Evolutionary conservation across 164 flowering plant genomes (phyloP), one percentile per base, ranked within the genome.

Genomic region (Aristolochia fimbriata): DNA sequence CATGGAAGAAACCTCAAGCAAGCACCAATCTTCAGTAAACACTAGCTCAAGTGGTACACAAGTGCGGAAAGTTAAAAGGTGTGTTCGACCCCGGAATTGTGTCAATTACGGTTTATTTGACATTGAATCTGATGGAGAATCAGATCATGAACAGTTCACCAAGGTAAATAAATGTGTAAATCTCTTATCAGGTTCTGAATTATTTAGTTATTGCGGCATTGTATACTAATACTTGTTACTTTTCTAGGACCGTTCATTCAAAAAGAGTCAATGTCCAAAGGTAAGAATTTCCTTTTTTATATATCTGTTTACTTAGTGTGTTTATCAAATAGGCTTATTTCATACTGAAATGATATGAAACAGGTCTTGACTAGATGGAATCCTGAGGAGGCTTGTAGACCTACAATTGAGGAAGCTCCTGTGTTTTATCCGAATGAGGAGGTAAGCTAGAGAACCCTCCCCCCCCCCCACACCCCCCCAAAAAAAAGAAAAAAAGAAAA

Each of bases 391-490:
- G 71, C 87, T 47, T 84, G 86, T 66, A 79, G 78, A 70, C 97
- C 97, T 41, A 21, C 62, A 15, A 64, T 85, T 53, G 88, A 80
- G 55, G 97, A 90, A 57, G 97, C 97, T 71, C 97, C 95, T 31
- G 72, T 81, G 23, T 90, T 87, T 57, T 75, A 84, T 77, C 97
- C 97, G 47, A 80, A 77, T 48, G 64, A 63, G 30, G 87, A 85
- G 91, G 97, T 90, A 77, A 60, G 47, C 33, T 45, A 51, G 15
- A 48, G 33, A n/a, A n/a, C n/a, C n/a, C n/a, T n/a, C n/a, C n/a
- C n/a, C n/a, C n/a, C n/a, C n/a, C n/a, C n/a, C n/a, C n/a, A n/a
- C n/a, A n/a, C n/a, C n/a, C n/a, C n/a, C n/a, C n/a, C n/a, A n/a
- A n/a, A n/a, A n/a, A n/a, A n/a, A n/a, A n/a, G n/a, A n/a, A n/a